phyloP scores from a whole-genome alignment of 1,284 basidiomycete species.

The Ceratobasidium sp. region DNA sequence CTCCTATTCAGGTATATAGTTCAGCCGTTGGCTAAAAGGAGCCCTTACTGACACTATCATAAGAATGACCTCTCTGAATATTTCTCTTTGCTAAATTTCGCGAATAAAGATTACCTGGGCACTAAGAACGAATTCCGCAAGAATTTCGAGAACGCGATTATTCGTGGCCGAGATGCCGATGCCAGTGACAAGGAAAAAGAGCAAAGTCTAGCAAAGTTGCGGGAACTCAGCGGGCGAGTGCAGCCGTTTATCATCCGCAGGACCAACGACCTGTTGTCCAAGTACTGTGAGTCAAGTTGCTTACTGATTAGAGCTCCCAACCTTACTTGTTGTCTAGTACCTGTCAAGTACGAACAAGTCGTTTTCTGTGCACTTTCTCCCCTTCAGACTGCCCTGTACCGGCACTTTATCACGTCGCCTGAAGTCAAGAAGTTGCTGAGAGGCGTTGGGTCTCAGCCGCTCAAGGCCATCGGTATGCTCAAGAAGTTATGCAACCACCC shows the following conservation, averaged over 20 bases:
- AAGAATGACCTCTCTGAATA: slow-evolving; percentile 98
- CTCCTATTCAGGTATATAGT: slow-evolving; percentile 81
- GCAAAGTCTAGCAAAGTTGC: slow-evolving; percentile 88
- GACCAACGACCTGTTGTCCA: slow-evolving; percentile 96
- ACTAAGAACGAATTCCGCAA: slow-evolving; percentile 93
- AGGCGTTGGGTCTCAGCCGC: slow-evolving; percentile 91
- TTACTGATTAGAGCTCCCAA: neutral
- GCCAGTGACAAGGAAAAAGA: slow-evolving; percentile 86
- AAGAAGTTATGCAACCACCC: slow-evolving; percentile 99
- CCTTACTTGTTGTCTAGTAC: slow-evolving; percentile 64
- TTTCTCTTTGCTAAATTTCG: slow-evolving; percentile 95
- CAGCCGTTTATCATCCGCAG: slow-evolving; percentile 97
- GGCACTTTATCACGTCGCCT: slow-evolving; percentile 92
- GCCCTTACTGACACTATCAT: neutral
- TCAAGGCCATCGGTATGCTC: slow-evolving; percentile 96
- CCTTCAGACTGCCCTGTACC: slow-evolving; percentile 90
- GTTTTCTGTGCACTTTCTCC: slow-evolving; percentile 93
- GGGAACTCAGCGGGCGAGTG: slow-evolving; percentile 89
- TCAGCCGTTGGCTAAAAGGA: neutral
- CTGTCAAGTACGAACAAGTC: slow-evolving; percentile 99
- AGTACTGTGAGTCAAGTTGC: slow-evolving; percentile 76
- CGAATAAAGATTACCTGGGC: slow-evolving; percentile 95
- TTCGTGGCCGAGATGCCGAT: slow-evolving; percentile 91
- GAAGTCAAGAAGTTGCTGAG: slow-evolving; percentile 92
- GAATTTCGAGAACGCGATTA: slow-evolving; percentile 94